Evolutionary conservation across 345 rosid species (phyloP).

Genomic region (Cochlearia excelsa): DNA sequence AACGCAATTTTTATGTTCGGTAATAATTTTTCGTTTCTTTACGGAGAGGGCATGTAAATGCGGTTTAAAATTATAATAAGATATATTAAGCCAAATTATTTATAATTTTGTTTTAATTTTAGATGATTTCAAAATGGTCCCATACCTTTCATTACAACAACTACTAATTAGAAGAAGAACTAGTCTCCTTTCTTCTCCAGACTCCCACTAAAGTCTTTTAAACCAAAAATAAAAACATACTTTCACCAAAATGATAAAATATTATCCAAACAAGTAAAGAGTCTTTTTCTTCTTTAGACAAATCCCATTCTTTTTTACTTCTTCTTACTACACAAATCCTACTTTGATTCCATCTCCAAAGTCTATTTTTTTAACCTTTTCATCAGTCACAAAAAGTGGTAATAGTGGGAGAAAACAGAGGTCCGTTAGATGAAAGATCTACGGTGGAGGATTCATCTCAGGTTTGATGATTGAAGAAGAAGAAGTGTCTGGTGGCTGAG

Average conservation of each 20-base stretch:
- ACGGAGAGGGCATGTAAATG: too few species aligned
- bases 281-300: constrained; percentile 22
- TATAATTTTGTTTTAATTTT: too few species aligned
- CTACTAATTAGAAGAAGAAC: neutral
- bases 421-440: constrained; percentile 23
- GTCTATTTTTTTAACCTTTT: constrained; percentile 16
- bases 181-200: constrained; percentile 2
- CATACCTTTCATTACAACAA: constrained; percentile 19
- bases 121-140: neutral
- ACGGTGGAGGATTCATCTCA: constrained; percentile 40
- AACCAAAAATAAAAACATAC: neutral
- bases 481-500: constrained; percentile 72
- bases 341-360: constrained; percentile 29
- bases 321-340: constrained; percentile 33
- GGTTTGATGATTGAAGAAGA: constrained; percentile 58
- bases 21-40: too few species aligned
- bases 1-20: too few species aligned
- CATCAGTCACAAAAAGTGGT: constrained; percentile 20
- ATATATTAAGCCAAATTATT: too few species aligned
- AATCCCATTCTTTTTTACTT: constrained; percentile 2
- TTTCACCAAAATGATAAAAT: constrained; percentile 28
- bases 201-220: constrained; percentile 10
- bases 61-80: too few species aligned
- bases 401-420: constrained; percentile 19
- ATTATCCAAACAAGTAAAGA: constrained; percentile 17